Percentiles rank a stretch among this genome's conserved stretches.
Evolutionary conservation across 192 early-diverging fungal species (phyloP).

Genomic region (Phycomyces nitens): DNA sequence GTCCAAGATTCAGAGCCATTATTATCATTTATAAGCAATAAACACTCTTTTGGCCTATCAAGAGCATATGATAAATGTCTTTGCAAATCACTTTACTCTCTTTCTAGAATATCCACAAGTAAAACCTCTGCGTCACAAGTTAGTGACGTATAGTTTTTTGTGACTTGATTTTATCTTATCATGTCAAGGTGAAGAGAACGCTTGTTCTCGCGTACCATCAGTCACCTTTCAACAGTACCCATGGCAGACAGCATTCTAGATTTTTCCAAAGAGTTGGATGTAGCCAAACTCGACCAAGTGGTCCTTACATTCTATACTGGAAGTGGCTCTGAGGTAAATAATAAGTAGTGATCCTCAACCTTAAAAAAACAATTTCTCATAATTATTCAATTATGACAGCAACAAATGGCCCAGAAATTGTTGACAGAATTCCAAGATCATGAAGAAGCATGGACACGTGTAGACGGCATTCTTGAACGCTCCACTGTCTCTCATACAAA

Average conservation of each 20-base stretch:
- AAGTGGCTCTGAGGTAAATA: slow-evolving; percentile 60
- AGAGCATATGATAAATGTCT: no score
- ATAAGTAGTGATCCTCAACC: no score
- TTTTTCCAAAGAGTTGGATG: slow-evolving; percentile 84
- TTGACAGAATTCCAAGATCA: slow-evolving; percentile 94
- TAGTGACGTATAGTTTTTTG: not conserved
- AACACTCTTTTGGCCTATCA: no score
- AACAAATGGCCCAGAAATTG: slow-evolving; percentile 79
- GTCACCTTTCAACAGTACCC: not conserved
- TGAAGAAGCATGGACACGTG: slow-evolving; percentile 93
- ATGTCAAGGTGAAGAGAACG: not conserved
- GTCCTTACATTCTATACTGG: slow-evolving; percentile 78
- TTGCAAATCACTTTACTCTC: not conserved
- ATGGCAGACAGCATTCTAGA: slow-evolving; percentile 72
- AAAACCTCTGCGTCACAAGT: not conserved
- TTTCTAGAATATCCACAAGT: no score
- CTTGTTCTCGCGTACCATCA: slow-evolving; percentile 1
- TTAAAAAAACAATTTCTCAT: no score
- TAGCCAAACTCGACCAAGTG: slow-evolving; percentile 83
- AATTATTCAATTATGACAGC: slow-evolving; percentile 47
- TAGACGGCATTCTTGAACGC: slow-evolving; percentile 87
- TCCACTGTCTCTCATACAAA: slow-evolving; percentile 79
- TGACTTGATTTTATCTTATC: not conserved
- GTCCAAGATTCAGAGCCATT: no score
- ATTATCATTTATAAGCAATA: no score